These are phyloP conservation scores for Quercus aquifolioides DNA, from an alignment of 306 rosid species.

Conservation along the genomic window DNA sequence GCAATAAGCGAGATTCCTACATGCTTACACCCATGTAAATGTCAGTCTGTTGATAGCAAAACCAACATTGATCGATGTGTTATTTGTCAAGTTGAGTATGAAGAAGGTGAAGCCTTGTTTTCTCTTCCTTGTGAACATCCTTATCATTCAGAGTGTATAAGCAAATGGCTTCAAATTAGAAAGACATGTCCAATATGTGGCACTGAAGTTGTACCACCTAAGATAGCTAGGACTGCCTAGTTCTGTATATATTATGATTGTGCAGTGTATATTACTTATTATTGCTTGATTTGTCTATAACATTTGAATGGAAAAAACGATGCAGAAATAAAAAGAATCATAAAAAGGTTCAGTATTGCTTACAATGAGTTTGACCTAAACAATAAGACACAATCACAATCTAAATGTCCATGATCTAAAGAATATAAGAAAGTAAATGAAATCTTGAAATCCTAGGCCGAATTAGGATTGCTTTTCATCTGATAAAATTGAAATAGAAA, in stretches of 20 bases:
- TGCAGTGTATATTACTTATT: neutral
- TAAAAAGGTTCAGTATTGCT: neutral
- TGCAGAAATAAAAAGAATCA: neutral
- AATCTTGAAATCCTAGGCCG: no score
- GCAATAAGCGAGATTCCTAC: slow-evolving; percentile 49
- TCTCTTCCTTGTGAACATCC: slow-evolving; percentile 78
- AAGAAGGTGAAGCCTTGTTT: slow-evolving; percentile 55
- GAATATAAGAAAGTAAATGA: no score
- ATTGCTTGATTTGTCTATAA: neutral
- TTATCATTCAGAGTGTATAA: slow-evolving; percentile 76
- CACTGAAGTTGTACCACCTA: slow-evolving; percentile 52
- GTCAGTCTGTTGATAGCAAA: slow-evolving; percentile 19
- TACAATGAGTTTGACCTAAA: no score
- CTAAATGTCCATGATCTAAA: no score
- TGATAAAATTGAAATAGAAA: no score
- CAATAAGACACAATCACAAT: no score
- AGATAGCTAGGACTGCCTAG: slow-evolving; percentile 8
- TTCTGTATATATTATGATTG: neutral
- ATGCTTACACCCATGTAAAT: slow-evolving; percentile 41
- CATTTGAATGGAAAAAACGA: neutral
- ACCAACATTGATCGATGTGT: slow-evolving; percentile 65
- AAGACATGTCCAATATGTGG: slow-evolving; percentile 84
- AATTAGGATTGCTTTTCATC: no score
- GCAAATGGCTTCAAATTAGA: slow-evolving; percentile 78
- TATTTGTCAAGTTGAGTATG: slow-evolving; percentile 82